These are phyloP conservation scores for Stygiomarasmius scandens DNA, from an alignment of 1,284 basidiomycete species.

Conservation along the genomic window DNA sequence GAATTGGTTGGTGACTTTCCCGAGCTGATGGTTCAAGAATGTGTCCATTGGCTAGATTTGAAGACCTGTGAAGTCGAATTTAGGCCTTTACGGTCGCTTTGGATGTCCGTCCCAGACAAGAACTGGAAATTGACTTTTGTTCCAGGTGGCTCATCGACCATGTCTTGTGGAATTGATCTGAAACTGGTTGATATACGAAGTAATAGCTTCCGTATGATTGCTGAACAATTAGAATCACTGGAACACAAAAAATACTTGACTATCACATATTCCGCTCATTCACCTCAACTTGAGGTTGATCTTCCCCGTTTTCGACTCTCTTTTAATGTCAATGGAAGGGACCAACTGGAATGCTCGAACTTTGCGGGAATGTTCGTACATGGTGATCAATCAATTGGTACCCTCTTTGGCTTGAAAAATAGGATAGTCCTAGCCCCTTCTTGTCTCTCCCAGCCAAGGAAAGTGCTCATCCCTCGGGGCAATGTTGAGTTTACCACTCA, in stretches of 20 bases:
- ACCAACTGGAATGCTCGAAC: slow-evolving; percentile 1
- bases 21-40: not conserved
- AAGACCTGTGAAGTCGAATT: not conserved
- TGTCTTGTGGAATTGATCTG: not conserved
- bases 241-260: not conserved
- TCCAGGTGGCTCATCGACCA: not conserved
- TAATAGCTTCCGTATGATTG: not conserved
- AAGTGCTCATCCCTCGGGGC: slow-evolving; percentile 4
- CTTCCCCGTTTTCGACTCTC: slow-evolving; percentile 1
- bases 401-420: slow-evolving; percentile 1
- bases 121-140: not conserved
- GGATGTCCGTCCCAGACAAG: not conserved
- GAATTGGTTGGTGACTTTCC: slow-evolving; percentile 1
- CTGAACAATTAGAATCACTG: not conserved
- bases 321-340: not conserved
- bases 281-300: not conserved
- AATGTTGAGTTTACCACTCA: not conserved
- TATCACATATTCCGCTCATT: not conserved
- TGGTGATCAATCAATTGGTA: not conserved
- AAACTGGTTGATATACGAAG: not conserved
- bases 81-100: not conserved
- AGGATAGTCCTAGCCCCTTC: not conserved
- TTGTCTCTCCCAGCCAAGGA: not conserved
- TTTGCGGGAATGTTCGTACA: slow-evolving; percentile 4
- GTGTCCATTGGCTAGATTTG: slow-evolving; percentile 6